Evolutionary conservation across 2,329 filamentous ascomycete genomes (phyloP), one percentile per base, ranked within the genome.

Genomic region (Knoxdaviesia capensis): DNA sequence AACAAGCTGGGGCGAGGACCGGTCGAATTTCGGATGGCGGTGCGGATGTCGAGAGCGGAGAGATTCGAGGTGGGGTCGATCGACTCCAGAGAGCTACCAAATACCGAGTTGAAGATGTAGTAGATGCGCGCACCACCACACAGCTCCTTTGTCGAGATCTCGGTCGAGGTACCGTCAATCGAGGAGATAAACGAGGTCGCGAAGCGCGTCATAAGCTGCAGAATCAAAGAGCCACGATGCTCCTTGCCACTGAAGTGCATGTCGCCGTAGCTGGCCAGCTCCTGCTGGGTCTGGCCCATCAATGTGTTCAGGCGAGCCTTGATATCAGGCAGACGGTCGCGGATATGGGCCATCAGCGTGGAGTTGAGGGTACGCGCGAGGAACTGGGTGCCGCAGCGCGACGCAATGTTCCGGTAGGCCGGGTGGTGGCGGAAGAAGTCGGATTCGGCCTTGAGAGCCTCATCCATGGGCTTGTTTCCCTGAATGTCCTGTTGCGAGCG

Each of bases 231-330:
- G 32, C 90, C 90, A 41, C 88, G 75, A 56, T 98, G 90, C 58
- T 96, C 90, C 59, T 94, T 94, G 52, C 90, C 90, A 48, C 83
- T 93, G 57, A 98, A 98, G 52, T 93, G 83, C 65, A 90, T 93
- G 56, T 96, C 92, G 34, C 90, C 90, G 56, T 98, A 98, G 59
- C 88, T 94, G 37, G 90, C 90, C 44, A 98, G 70, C 59, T 98
- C 90, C 63, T 98, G 90, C 56, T 98, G 90, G 40, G 90, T 96
- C 61, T 98, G 90, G n/a, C 90, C 90, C 90, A 98, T 98, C 41
- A 98, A 66, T 1, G 90, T 98, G 60, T 98, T 98, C 47, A 98
- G 69, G 43, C 90, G 79, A 40, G 90, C 90, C 63, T 98, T 98
- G 66, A 98, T 98, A 58, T 98, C 90, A 31, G 90, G 90, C 52